Base-by-base conservation (phyloP, 1,284 basidiomycete genomes). In the Rhodofomes roseus region DNA sequence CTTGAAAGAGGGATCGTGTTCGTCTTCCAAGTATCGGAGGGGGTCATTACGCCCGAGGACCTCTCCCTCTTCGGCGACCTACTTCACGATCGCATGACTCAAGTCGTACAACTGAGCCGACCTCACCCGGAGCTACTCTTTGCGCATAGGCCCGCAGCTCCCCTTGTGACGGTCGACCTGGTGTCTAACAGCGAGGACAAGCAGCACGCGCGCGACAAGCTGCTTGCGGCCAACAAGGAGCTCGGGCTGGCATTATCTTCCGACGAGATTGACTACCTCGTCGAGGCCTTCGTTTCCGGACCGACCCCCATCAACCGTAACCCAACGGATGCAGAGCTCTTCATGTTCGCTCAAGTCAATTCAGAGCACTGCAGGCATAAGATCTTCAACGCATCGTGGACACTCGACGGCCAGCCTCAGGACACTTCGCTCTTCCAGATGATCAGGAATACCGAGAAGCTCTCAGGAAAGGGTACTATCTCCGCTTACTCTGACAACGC, bases 301-400 rank as follows among this genome's bases (percentile, higher is more conserved):
- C 71, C 79, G 23, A 73, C 79, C 8, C 81, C 87, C 1, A 82
- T 90, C 68, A 78, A 79, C 54, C 86, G 94, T 50, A 89, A 94
- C 71, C 95, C 95, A 4, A 98, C 94, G 53, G 96, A 99, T 68
- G 96, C 97, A 14, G 97, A 99, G 73, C 82, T 99, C 20, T 99
- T 99, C 84, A 99, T 99, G 96, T 99, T 99, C 73, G 96, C 97
- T 18, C 97, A 99, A 74, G 96, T 99, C 73, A 99, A 99, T 79
- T 98, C 96, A 43, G 97, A 99, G 76, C 97, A 99, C 74, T 99
- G 97, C 75, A 85, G 97, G 51, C 97, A 99, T 83, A 99, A 99
- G 78, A 99, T 98, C 67, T 99, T 99, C 81, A 99, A 99, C 72
- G 96, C 97, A 0, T 84, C 91, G 43, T 99, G 97, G 97, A 92